A percentile compares a stretch with the other conserved stretches of the same genome.
Evolutionary conservation across 345 rosid genomes (phyloP).

Genomic region (Mallotus nudiflorus): DNA sequence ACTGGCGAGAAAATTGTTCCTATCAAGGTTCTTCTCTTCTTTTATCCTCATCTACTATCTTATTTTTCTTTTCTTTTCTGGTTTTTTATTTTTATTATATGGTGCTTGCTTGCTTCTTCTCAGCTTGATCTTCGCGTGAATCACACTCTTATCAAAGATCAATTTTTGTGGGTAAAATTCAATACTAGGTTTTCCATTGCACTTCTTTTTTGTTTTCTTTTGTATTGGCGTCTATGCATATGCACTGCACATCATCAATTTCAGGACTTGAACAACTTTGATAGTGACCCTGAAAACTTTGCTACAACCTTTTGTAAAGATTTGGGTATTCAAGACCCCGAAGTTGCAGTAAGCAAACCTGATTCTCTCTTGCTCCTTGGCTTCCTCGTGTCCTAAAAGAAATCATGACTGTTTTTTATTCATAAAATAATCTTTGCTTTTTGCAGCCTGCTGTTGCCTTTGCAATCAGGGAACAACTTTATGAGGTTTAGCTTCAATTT

Average conservation of each 20-base stretch:
- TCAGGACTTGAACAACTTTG: constrained; percentile 89
- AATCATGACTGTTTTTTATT: not conserved
- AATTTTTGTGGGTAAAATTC: constrained; percentile 79
- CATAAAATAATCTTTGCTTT: not conserved
- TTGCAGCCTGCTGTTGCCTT: constrained; percentile 93
- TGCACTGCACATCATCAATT: constrained; percentile 8
- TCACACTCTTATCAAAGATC: constrained; percentile 86
- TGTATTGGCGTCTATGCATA: not conserved
- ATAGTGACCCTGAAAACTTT: constrained; percentile 93
- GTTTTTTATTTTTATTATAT: constrained; percentile 2
- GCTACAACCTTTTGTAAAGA: constrained; percentile 85
- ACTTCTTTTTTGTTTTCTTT: not conserved
- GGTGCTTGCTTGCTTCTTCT: constrained; percentile 22
- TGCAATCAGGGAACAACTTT: constrained; percentile 92
- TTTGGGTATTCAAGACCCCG: constrained; percentile 84
- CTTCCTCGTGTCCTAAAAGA: not conserved
- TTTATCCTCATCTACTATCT: not conserved
- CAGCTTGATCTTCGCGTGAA: constrained; percentile 98
- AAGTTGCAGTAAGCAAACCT: constrained; percentile 74
- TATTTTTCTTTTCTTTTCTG: not conserved
- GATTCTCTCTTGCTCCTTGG: not conserved
- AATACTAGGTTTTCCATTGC: too few relatives aligned
- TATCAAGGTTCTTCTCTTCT: constrained; percentile 65
- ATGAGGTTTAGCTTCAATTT: constrained; percentile 53
- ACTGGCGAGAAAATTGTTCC: constrained; percentile 92